Base-by-base conservation (phyloP, 352 stramenopile species). In the Phytophthora fragariaefolia region DNA sequence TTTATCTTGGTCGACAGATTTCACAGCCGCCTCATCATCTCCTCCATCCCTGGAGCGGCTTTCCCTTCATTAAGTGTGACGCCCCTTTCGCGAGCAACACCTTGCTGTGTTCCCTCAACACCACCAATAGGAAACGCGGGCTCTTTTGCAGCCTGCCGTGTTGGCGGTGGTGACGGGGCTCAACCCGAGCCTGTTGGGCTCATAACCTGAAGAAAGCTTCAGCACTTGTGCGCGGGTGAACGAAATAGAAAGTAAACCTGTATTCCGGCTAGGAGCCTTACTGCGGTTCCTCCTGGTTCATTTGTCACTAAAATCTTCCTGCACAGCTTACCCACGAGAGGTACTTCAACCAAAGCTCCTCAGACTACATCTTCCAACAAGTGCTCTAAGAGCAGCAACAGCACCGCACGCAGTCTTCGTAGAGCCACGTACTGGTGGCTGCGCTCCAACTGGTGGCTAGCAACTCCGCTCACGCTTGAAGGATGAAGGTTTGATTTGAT, bases 191-290 rank as follows among this genome's bases (percentile, higher is more conserved):
- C 49, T 18, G 10, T 57, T 10, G 49, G 13, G 20, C 49, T 32
- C 49, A 57, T 46, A 57, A 57, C 30, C 49, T 27, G 28, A 22
- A 23, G 36, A 45, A 45, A 36, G 28, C 17, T 45, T 45, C 13
- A 22, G 17, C 13, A 45, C 36, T 45, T 20, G 28, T 36, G 28
- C 13, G 28, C 28, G 28, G n/a, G 36, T 22, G 13, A 20, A 45
- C 6, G 3, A 45, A 45, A n/a, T n/a, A 17, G 6, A 48, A 48
- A 48, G 8, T 15, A 8, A 1, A 36, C 0, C 9, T 36, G 28
- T 36, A 36, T 36, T 36, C 28, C 6, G 28, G 28, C 28, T 13
- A 1, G 6, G 6, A 12, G 28, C 28, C 28, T 36, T 13, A 36
- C 6, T 13, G 6, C 6, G 28, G 28, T 36, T 13, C 28, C 28